Conservation (phyloP, 805 yeast species). For the Lachancea nothofagi region DNA sequence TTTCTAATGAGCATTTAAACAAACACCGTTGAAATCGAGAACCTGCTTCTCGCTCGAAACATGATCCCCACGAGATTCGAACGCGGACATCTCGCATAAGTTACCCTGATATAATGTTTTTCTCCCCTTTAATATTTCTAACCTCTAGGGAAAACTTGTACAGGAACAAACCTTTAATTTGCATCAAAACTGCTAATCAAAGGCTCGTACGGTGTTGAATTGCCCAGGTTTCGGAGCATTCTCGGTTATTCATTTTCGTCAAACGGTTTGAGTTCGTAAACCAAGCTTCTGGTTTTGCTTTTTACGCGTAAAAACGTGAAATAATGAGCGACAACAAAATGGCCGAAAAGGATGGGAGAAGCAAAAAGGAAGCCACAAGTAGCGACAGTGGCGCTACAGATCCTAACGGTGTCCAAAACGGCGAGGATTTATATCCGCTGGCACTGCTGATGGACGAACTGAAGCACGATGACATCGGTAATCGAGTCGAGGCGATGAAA, state of each 20-base stretch:
- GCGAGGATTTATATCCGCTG: slow-evolving; percentile 71
- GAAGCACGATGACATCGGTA: slow-evolving; percentile 91
- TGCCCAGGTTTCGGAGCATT: too few species aligned
- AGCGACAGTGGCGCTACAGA: not conserved
- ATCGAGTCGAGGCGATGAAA: slow-evolving; percentile 91
- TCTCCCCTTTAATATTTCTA: slow-evolving; percentile 1
- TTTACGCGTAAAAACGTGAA: not conserved
- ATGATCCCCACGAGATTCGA: not conserved
- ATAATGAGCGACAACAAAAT: slow-evolving; percentile 2
- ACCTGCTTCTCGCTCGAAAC: not conserved
- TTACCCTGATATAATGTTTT: not conserved
- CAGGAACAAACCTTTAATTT: too few species aligned
- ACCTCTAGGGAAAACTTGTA: slow-evolving; percentile 4
- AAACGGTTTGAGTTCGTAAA: not conserved
- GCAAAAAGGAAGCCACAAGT: not conserved
- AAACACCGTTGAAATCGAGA: too few species aligned
- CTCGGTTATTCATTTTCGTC: too few species aligned
- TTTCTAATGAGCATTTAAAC: slow-evolving; percentile 1
- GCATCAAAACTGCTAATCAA: too few species aligned
- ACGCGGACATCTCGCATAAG: not conserved
- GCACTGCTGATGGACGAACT: slow-evolving; percentile 96
- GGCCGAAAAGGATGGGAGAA: not conserved
- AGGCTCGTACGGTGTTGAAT: too few species aligned
- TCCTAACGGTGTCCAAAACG: slow-evolving; percentile 12
- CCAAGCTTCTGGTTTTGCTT: not conserved